Base-by-base conservation (phyloP, 2,329 filamentous ascomycete genomes). In the Boeremia exigua region DNA sequence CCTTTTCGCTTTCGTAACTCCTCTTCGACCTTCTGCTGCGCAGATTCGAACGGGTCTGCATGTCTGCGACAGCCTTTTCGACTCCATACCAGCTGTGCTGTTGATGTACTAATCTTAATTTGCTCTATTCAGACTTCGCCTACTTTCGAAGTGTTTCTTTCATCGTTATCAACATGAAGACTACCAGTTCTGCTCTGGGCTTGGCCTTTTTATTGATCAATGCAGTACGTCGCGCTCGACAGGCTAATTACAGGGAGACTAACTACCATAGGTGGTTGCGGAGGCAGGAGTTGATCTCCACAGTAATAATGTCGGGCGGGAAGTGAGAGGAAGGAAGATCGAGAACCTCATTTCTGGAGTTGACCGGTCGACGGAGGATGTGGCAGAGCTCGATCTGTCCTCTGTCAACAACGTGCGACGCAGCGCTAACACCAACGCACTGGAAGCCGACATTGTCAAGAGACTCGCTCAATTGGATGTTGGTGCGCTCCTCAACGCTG, bases 11-110 rank as follows among this genome's bases (percentile, higher is more conserved):
- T 25, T 53, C 62, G 51, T 45, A 54, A 29, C 40, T 43, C 15
- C 63, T 62, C 62, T 64, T 73, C 62, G 54, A 63, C 56, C 50
- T 58, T 63, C 71, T 75, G 71, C 71, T 74, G 71, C 62, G 72
- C 72, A 73, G 71, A 65, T 65, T 65, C 69, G 65, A 68, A 57
- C 58, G 66, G 66, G 64, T 66, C 63, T 70, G 69, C 67, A 72
- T 72, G 68, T 72, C 68, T 70, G 69, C 58, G 58, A 64, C 64
- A 54, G 51, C 56, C 52, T 40, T 61, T 71, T 63, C 45, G 55
- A 63, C 60, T 59, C 52, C 56, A 37, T 56, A 60, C 56, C 71
- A 75, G 72, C 72, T 72, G 72, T 63, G 59, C 72, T 75, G 72
- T 70, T 68, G 46, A 67, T 64, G 55, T 69, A 63, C 61, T 72